A percentile compares a stretch with the other conserved stretches of the same genome.
These are phyloP conservation scores for Daldinia decipiens DNA, from an alignment of 495 filamentous ascomycete species.

Conservation along the genomic window DNA sequence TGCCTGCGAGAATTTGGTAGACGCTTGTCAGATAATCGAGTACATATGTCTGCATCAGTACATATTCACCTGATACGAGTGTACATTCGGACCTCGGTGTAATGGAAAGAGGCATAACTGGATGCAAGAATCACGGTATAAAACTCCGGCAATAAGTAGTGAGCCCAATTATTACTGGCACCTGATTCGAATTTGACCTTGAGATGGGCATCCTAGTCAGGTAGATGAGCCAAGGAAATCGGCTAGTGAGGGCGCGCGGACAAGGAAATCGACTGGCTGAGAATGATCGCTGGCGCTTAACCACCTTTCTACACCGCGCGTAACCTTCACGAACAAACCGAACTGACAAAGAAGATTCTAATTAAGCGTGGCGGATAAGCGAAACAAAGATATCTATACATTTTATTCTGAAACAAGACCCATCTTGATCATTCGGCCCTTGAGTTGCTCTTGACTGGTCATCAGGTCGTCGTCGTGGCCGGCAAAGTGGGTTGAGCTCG, in stretches of 20 bases:
- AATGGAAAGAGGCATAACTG: conserved; percentile 1
- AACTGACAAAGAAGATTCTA: conserved; percentile 39
- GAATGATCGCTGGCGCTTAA: conserved; percentile 41
- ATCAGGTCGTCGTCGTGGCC: conserved; percentile 1
- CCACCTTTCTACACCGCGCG: conserved; percentile 38
- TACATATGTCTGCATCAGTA: not conserved
- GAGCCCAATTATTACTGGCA: conserved; percentile 8
- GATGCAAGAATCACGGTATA: conserved; percentile 1
- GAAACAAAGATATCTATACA: conserved; percentile 39
- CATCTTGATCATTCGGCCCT: conserved; percentile 25
- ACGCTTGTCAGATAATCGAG: not conserved
- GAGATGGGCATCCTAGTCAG: conserved; percentile 24
- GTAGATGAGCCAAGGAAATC: conserved; percentile 24
- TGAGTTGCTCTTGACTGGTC: conserved; percentile 28
- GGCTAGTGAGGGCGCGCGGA: conserved; percentile 30
- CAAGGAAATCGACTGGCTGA: conserved; percentile 38
- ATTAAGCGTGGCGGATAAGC: conserved; percentile 17
- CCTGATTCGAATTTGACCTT: conserved; percentile 7
- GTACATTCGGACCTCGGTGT: not conserved
- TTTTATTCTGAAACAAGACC: conserved; percentile 43
- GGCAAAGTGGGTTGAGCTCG: conserved; percentile 13
- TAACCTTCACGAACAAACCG: conserved; percentile 37
- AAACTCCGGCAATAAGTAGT: conserved; percentile 11
- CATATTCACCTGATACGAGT: not conserved
- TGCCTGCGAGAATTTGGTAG: not conserved